Evolutionary conservation across 768 basidiomycete species (phyloP), one percentile per base, ranked within the genome.

Genomic region (Boletus rubropictus): DNA sequence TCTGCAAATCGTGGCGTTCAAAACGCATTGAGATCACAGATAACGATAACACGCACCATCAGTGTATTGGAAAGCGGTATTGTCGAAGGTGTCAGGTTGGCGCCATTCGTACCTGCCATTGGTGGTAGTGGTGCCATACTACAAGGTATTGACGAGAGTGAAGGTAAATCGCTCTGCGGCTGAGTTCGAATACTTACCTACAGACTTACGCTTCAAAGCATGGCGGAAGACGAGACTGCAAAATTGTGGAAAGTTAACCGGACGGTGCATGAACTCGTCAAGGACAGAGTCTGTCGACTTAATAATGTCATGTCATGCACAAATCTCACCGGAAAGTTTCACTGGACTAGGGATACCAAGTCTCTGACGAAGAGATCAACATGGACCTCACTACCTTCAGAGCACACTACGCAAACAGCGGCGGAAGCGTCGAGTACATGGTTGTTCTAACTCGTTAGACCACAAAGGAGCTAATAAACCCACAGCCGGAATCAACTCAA

Each of bases 161-260:
- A n/a, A 33, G n/a, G 37, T 42, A 48, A 37, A 50, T 39, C 43
- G 18, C 25, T 37, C 4, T 12, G 60, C 39, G 49, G 74, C 81
- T 77, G 81, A 81, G 80, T 82, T 80, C 67, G 57, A 81, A 81
- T 68, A 60, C 60, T 24, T 39, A 37, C 39, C 44, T 20, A 57
- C 28, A 36, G 59, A 60, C 66, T 62, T 55, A 50, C 53, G 48
- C 43, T 45, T 37, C 39, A 57, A 61, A 60, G 68, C 58, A 86
- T 88, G 84, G 71, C 75, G 54, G 85, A 88, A 57, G 86, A 89
- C 70, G 88, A 90, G 66, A 79, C 84, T 51, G 86, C 93, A 49
- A 84, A 83, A 61, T 76, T 98, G 62, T 98, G 93, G 91, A 87
- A 94, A 61, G 93, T 98, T 53, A 92, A 92, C 68, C 73, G 90